phyloP scores from a whole-genome alignment of 2,329 filamentous ascomycete genomes.

The Ascochyta clinopodiicola region DNA sequence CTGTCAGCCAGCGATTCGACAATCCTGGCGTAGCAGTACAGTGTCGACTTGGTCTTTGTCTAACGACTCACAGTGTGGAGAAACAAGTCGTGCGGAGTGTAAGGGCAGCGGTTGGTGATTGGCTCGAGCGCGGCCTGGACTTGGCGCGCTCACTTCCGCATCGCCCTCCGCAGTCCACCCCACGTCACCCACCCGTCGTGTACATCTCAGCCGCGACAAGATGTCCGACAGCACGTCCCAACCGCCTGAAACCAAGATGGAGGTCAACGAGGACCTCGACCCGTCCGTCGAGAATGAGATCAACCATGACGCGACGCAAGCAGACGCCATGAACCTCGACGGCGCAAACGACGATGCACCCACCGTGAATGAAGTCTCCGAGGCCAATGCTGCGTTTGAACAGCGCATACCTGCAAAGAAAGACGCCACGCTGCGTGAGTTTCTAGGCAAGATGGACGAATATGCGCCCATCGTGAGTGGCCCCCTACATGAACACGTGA shows the following conservation, averaged over 20 bases:
- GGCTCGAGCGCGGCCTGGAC: slow-evolving; percentile 2
- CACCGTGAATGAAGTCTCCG: slow-evolving; percentile 43
- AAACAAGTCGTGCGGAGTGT: not conserved
- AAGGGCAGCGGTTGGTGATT: slow-evolving; percentile 11
- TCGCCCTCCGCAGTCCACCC: slow-evolving; percentile 22
- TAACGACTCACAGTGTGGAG: too few species aligned
- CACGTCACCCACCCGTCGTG: slow-evolving; percentile 13
- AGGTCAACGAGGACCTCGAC: slow-evolving; percentile 49
- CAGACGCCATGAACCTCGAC: slow-evolving; percentile 51
- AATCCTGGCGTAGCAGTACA: not conserved
- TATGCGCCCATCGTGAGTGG: slow-evolving; percentile 89
- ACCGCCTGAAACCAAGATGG: slow-evolving; percentile 37
- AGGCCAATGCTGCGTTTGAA: slow-evolving; percentile 61
- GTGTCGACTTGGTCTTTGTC: not conserved
- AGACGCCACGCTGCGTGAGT: slow-evolving; percentile 90
- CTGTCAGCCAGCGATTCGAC: not conserved
- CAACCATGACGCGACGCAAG: slow-evolving; percentile 42
- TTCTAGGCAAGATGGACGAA: slow-evolving; percentile 95
- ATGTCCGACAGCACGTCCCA: slow-evolving; percentile 44
- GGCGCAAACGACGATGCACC: slow-evolving; percentile 48
- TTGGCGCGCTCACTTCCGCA: slow-evolving; percentile 17
- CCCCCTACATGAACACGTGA: not conserved
- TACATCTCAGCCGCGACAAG: slow-evolving; percentile 15
- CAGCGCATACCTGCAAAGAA: slow-evolving; percentile 79
- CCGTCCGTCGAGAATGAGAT: slow-evolving; percentile 53